Conservation (phyloP, 345 rosid species). For the Brassica cretica region DNA sequence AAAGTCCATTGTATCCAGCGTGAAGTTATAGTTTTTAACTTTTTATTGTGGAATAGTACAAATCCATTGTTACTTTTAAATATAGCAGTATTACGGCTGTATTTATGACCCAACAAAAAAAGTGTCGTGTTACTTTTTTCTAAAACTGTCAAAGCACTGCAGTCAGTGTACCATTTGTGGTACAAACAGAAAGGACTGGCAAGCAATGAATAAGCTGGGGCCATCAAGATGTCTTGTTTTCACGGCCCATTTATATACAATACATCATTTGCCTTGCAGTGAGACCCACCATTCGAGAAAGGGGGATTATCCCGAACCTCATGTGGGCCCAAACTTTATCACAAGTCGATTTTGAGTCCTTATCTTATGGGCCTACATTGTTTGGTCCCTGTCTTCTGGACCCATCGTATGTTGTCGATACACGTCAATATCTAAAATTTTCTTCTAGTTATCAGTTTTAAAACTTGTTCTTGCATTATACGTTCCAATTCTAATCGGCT, state of each 20-base stretch:
- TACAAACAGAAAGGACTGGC: slow-evolving; percentile 32
- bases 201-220: slow-evolving; percentile 29
- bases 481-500: not conserved
- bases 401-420: slow-evolving; percentile 27
- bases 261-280: slow-evolving; percentile 31
- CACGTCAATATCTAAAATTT: not conserved
- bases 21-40: not conserved
- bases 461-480: not conserved
- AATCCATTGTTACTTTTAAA: not conserved
- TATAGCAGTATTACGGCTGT: not conserved
- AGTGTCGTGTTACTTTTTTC: not conserved
- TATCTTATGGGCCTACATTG: slow-evolving; percentile 6
- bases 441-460: not conserved
- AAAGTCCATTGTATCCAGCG: not conserved
- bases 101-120: not conserved
- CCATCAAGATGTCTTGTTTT: slow-evolving; percentile 12
- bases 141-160: not conserved
- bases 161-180: slow-evolving; percentile 12
- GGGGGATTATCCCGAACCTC: not conserved
- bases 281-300: slow-evolving; percentile 19
- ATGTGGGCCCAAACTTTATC: slow-evolving; percentile 22
- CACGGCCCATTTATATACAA: slow-evolving; percentile 37
- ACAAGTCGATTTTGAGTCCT: slow-evolving; percentile 25
- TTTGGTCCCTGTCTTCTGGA: slow-evolving; percentile 33
- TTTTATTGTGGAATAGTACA: not conserved